Evolutionary conservation across 2,329 filamentous ascomycete genomes (phyloP).

Genomic region (Plectosphaerella plurivora): DNA sequence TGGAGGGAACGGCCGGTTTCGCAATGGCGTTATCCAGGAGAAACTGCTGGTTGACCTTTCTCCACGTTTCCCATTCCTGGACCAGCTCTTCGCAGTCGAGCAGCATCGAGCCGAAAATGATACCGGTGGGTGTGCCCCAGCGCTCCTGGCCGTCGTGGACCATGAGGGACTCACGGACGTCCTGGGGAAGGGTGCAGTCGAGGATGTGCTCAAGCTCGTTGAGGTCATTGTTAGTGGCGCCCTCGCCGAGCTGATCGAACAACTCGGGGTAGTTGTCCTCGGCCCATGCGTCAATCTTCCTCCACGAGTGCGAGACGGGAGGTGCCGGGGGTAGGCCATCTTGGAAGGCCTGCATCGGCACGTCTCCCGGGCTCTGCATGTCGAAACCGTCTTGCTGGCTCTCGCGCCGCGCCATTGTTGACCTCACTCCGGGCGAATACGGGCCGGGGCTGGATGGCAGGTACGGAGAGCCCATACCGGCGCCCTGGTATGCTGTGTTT

Average conservation of each 20-base stretch:
- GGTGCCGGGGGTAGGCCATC: constrained; percentile 88
- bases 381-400: constrained; percentile 65
- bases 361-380: constrained; percentile 71
- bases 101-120: constrained; percentile 91
- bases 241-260: constrained; percentile 88
- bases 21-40: constrained; percentile 56
- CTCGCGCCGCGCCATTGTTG: constrained; percentile 63
- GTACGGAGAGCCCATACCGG: constrained; percentile 43
- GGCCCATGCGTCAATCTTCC: constrained; percentile 87
- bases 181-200: constrained; percentile 88
- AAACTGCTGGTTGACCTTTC: constrained; percentile 86
- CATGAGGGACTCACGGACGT: constrained; percentile 87
- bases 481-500: constrained; percentile 56
- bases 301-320: constrained; percentile 86
- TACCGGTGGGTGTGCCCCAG: constrained; percentile 82
- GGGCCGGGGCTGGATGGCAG: constrained; percentile 56
- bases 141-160: constrained; percentile 97
- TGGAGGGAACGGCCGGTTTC: constrained; percentile 62
- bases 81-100: constrained; percentile 98
- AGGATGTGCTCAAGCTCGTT: constrained; percentile 96
- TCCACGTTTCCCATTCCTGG: constrained; percentile 97
- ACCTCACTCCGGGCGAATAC: constrained; percentile 88
- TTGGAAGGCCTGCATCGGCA: constrained; percentile 93
- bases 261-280: constrained; percentile 95
- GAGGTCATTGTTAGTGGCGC: constrained; percentile 87